These are phyloP conservation scores for Cladosporium sp. DNA, from an alignment of 2,329 filamentous ascomycete genomes.

Conservation along the genomic window DNA sequence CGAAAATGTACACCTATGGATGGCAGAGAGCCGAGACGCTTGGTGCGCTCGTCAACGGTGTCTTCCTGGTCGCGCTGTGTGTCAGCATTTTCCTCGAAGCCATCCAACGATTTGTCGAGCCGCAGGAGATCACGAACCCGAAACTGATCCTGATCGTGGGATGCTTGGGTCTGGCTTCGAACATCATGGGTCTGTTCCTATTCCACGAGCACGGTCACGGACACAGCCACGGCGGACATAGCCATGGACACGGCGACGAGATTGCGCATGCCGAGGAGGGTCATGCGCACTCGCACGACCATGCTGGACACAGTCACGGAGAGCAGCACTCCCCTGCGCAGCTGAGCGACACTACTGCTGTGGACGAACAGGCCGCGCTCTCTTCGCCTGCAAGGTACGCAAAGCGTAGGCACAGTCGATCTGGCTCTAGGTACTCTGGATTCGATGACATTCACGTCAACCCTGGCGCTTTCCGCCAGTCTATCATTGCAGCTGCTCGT, in stretches of 20 bases:
- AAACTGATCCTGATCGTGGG: conserved; percentile 88
- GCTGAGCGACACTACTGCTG: conserved; percentile 35
- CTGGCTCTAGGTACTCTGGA: conserved; percentile 56
- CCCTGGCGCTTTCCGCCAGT: conserved; percentile 85
- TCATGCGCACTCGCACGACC: conserved; percentile 54
- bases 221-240: conserved; percentile 54
- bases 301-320: conserved; percentile 58
- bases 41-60: conserved; percentile 93
- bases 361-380: conserved; percentile 26
- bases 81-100: conserved; percentile 96
- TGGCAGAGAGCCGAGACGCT: conserved; percentile 98
- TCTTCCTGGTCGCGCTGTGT: conserved; percentile 95
- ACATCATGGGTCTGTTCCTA: conserved; percentile 83
- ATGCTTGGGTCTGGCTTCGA: conserved; percentile 80
- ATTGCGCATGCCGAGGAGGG: conserved; percentile 54
- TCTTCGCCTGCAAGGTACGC: conserved; percentile 46
- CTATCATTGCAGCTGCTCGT: conserved; percentile 83
- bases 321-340: conserved; percentile 33
- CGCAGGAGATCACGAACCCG: conserved; percentile 82
- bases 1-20: conserved; percentile 93
- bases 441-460: conserved; percentile 79
- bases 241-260: conserved; percentile 41
- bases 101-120: conserved; percentile 86
- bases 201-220: conserved; percentile 89
- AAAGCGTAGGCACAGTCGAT: conserved; percentile 64